phyloP scores from a whole-genome alignment of 2,329 filamentous ascomycete species.

The Sclerotinia nivalis region DNA sequence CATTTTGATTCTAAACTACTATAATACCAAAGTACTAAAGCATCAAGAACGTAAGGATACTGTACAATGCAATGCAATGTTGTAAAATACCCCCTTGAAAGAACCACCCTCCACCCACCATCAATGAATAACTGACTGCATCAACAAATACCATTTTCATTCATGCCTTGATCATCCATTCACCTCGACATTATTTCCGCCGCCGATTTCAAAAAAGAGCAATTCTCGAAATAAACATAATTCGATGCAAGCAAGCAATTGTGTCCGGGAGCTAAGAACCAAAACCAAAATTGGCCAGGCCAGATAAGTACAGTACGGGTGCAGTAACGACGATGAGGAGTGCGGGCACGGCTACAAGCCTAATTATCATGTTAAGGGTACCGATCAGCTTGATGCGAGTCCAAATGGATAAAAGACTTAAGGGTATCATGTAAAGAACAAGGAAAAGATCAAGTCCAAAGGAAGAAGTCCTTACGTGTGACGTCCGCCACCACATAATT shows the following conservation, averaged over 20 bases:
- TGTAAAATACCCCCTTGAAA: background rate
- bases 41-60: constrained; percentile 3
- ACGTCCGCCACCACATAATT: constrained; percentile 37
- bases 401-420: constrained; percentile 5
- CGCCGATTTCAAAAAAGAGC: background rate
- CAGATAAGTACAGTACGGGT: constrained; percentile 34
- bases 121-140: background rate
- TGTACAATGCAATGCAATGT: constrained; percentile 4
- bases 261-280: constrained; percentile 34
- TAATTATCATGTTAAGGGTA: constrained; percentile 27
- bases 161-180: background rate
- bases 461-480: constrained; percentile 36
- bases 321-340: constrained; percentile 33
- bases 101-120: background rate
- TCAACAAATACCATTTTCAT: background rate
- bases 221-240: constrained; percentile 54
- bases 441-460: constrained; percentile 17
- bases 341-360: constrained; percentile 34
- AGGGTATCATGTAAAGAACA: constrained; percentile 19
- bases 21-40: background rate
- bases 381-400: constrained; percentile 21
- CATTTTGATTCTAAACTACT: constrained; percentile 3
- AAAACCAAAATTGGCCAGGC: constrained; percentile 18
- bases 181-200: background rate
- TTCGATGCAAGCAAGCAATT: constrained; percentile 54